These are phyloP conservation scores for Sequoiadendron giganteum DNA, from an alignment of 75 land plant genomes.

Conservation along the genomic window DNA sequence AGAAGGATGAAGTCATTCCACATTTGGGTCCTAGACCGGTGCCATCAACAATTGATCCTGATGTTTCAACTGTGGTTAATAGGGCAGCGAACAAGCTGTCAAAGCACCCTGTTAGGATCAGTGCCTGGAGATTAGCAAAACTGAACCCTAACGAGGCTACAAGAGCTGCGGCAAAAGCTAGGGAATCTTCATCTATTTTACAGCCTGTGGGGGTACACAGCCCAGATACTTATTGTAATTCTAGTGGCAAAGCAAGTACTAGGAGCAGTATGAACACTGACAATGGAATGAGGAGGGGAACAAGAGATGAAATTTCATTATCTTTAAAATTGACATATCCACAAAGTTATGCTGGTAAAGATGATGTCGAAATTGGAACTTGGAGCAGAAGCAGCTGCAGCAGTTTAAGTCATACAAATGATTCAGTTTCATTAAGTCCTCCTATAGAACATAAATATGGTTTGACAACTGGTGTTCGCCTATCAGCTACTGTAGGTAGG, in stretches of 20 bases:
- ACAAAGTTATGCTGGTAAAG: constrained; percentile 29
- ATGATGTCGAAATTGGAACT: constrained; percentile 39
- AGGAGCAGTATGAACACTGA: constrained; percentile 57
- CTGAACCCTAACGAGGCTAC: constrained; percentile 61
- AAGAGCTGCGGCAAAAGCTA: constrained; percentile 63
- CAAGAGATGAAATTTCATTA: constrained; percentile 15
- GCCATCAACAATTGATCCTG: constrained; percentile 72
- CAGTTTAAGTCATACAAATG: constrained; percentile 41
- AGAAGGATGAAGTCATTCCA: constrained; percentile 68
- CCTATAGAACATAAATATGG: constrained; percentile 30
- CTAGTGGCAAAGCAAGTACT: constrained; percentile 49
- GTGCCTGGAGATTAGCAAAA: constrained; percentile 76
- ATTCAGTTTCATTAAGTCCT: constrained; percentile 43
- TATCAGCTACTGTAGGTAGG: neutral
- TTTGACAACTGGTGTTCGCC: constrained; percentile 1
- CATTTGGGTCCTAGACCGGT: constrained; percentile 55
- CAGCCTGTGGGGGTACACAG: constrained; percentile 36
- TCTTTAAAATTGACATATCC: constrained; percentile 27
- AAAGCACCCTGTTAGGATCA: constrained; percentile 51
- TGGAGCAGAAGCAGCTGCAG: constrained; percentile 56
- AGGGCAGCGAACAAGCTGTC: constrained; percentile 33
- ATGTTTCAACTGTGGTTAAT: constrained; percentile 27
- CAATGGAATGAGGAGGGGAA: constrained; percentile 18
- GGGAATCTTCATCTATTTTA: constrained; percentile 64
- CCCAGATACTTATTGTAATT: constrained; percentile 41